These are phyloP conservation scores for Quercus bicolor DNA, from an alignment of 306 rosid genomes.

Conservation along the genomic window DNA sequence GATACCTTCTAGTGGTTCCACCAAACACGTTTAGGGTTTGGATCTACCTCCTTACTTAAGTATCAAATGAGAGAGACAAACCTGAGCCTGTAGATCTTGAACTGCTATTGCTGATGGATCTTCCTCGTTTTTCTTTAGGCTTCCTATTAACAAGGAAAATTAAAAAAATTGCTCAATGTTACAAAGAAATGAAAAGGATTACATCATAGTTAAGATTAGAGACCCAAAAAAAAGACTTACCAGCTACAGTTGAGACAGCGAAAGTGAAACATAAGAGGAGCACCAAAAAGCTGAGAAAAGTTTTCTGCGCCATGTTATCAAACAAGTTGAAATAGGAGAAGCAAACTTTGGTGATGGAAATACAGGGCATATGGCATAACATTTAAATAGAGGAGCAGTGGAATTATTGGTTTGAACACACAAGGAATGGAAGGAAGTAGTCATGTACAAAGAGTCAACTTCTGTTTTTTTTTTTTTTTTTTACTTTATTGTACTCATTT, in stretches of 20 bases:
- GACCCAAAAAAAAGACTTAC: not conserved
- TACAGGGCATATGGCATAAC: not conserved
- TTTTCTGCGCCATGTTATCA: not conserved
- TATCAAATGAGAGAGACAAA: not conserved
- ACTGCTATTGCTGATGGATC: not conserved
- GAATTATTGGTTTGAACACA: not conserved
- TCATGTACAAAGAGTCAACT: not conserved
- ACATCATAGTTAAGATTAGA: not conserved
- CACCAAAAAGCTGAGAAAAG: not conserved
- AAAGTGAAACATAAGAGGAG: not conserved
- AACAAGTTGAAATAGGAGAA: not conserved
- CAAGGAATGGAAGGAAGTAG: not conserved
- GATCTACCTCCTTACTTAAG: no score
- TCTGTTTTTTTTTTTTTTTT: not conserved
- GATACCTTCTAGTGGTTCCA: no score
- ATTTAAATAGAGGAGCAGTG: not conserved
- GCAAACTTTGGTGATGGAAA: not conserved
- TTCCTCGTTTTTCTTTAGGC: not conserved
- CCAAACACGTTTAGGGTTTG: no score
- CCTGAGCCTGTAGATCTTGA: not conserved
- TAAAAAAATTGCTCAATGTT: not conserved
- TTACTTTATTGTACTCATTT: not conserved
- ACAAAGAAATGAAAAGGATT: not conserved
- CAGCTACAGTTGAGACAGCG: not conserved
- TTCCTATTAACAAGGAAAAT: not conserved